Percentiles rank a stretch among this genome's conserved stretches.
Evolutionary conservation across 2,329 filamentous ascomycete genomes (phyloP).

Genomic region (Microdochium paspali): DNA sequence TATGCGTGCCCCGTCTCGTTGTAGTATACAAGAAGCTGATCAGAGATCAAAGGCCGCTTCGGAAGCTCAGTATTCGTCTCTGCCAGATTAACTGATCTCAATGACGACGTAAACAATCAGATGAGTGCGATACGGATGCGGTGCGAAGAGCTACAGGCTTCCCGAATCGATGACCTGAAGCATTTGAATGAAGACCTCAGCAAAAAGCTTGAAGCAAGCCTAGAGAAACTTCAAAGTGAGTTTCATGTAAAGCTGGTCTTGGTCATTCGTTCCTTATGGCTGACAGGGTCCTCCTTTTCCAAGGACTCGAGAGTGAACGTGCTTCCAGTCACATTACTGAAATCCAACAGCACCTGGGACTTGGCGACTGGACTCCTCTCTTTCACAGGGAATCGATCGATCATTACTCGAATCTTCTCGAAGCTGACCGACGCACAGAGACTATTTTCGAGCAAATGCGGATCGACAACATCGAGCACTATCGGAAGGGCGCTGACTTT

Average conservation of each 20-base stretch:
- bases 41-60: background rate
- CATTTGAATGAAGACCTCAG: background rate
- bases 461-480: background rate
- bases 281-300: background rate
- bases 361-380: background rate
- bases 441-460: background rate
- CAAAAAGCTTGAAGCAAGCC: background rate
- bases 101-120: background rate
- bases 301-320: background rate
- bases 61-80: background rate
- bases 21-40: background rate
- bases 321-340: background rate
- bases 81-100: background rate
- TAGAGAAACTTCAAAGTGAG: background rate
- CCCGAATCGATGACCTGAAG: background rate
- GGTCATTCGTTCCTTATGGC: too few species aligned
- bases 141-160: background rate
- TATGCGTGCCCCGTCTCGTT: background rate
- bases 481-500: background rate
- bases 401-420: background rate
- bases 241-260: too few species aligned
- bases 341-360: background rate
- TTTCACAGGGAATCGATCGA: background rate
- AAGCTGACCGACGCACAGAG: background rate
- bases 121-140: background rate